A percentile compares a stretch with the other conserved stretches of the same genome.
These are phyloP conservation scores for Coelastrella sp. DNA, from an alignment of 139 green algal genomes.

Conservation along the genomic window DNA sequence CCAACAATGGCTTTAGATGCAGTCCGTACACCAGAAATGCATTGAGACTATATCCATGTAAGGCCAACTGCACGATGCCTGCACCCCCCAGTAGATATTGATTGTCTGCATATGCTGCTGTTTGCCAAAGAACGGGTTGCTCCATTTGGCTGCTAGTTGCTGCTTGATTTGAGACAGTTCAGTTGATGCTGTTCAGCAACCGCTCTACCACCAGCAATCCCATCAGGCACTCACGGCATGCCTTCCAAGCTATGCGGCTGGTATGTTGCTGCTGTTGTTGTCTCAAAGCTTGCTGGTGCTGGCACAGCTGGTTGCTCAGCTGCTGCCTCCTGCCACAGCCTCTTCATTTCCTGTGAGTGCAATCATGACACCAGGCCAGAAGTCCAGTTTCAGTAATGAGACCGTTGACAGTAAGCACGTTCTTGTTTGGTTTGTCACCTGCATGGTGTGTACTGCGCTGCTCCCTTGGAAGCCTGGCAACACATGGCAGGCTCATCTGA, in stretches of 20 bases:
- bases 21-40: neutral
- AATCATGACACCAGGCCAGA: neutral
- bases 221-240: slow-evolving; percentile 4
- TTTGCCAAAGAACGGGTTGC: neutral
- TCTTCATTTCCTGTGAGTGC: slow-evolving; percentile 34
- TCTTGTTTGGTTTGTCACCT: too few relatives aligned
- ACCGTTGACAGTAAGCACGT: too few relatives aligned
- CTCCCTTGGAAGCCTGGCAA: too few relatives aligned
- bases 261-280: slow-evolving; percentile 52
- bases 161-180: neutral
- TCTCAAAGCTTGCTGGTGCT: slow-evolving; percentile 29
- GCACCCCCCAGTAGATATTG: neutral
- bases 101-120: neutral
- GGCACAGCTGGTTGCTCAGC: neutral
- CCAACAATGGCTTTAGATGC: neutral
- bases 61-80: neutral
- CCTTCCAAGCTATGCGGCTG: slow-evolving; percentile 31
- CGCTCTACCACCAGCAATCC: neutral
- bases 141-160: neutral
- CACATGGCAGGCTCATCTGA: neutral
- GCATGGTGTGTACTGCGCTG: too few relatives aligned
- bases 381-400: neutral
- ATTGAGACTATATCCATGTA: neutral
- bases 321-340: slow-evolving; percentile 37
- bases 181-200: neutral